Conservation (phyloP, 345 rosid genomes). For the Syzygium jambos region DNA sequence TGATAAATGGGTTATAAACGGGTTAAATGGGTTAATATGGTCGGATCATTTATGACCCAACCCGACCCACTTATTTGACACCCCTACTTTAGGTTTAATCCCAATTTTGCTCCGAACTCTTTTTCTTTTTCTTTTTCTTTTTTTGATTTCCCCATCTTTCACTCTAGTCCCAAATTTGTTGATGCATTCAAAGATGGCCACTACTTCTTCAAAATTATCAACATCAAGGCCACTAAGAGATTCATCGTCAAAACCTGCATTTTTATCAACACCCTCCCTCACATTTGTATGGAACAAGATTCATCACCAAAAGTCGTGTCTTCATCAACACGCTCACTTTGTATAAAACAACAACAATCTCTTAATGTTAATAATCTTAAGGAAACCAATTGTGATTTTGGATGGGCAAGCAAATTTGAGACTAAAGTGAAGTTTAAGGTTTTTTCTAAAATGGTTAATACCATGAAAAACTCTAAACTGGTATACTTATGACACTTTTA, state of each 20-base stretch:
- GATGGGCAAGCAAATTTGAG: accelerated
- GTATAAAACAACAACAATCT: accelerated
- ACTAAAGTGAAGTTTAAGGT: not conserved
- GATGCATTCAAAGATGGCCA: accelerated
- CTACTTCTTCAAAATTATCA: not conserved
- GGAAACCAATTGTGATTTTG: not conserved
- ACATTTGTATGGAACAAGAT: not conserved
- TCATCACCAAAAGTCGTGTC: not conserved
- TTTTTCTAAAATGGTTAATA: too few species aligned
- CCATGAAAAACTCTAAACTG: too few species aligned
- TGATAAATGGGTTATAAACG: too few species aligned
- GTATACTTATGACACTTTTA: too few species aligned
- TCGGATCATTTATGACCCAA: too few species aligned
- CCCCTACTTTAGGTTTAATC: too few species aligned
- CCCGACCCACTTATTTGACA: too few species aligned
- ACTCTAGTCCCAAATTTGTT: not conserved
- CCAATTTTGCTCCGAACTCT: too few species aligned
- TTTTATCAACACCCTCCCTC: not conserved
- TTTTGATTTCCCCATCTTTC: too few species aligned
- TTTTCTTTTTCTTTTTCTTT: too few species aligned
- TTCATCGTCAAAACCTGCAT: not conserved
- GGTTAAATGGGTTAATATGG: too few species aligned
- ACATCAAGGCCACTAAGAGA: not conserved
- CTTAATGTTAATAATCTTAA: not conserved
- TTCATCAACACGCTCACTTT: not conserved